A percentile compares a stretch with the other conserved stretches of the same genome.
phyloP scores from a whole-genome alignment of 768 basidiomycete species.

The Chiua virens region DNA sequence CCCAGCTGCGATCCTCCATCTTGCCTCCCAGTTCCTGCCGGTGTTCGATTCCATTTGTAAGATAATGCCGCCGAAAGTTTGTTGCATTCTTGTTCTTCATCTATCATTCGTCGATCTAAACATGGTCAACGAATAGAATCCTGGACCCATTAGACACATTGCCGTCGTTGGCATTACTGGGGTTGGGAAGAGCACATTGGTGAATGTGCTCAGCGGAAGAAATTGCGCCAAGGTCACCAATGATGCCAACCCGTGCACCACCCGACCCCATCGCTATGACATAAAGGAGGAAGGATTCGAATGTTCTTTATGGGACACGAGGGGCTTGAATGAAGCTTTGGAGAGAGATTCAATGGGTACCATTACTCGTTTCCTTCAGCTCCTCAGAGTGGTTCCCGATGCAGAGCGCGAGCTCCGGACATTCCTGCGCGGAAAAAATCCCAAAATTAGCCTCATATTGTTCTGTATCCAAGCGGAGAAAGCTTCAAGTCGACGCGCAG shows the following conservation, averaged over 20 bases:
- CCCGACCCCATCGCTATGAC: neutral
- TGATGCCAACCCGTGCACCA: conserved; percentile 6
- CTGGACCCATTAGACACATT: conserved; percentile 8
- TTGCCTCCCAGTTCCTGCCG: neutral
- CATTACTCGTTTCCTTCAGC: conserved; percentile 2
- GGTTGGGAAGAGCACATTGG: conserved; percentile 16
- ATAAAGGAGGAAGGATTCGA: neutral
- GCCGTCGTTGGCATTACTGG: conserved; percentile 13
- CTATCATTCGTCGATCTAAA: neutral
- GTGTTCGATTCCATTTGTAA: neutral
- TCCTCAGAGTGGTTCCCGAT: conserved; percentile 2
- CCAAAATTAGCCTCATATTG: conserved; percentile 6
- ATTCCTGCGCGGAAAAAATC: conserved; percentile 11
- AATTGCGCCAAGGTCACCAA: conserved; percentile 1
- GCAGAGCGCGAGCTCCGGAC: conserved; percentile 11
- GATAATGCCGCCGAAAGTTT: conserved; percentile 3
- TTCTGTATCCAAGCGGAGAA: conserved; percentile 13
- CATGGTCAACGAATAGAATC: neutral
- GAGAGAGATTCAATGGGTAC: neutral
- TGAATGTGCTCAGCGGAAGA: conserved; percentile 11
- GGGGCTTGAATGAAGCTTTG: conserved; percentile 11
- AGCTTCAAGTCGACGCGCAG: neutral
- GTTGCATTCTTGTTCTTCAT: neutral
- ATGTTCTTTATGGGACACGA: conserved; percentile 12
- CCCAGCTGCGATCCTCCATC: neutral